Percentiles rank a stretch among this genome's conserved stretches.
Conservation (phyloP, 495 filamentous ascomycete genomes). For the Pyrenopolyporus hunteri region DNA sequence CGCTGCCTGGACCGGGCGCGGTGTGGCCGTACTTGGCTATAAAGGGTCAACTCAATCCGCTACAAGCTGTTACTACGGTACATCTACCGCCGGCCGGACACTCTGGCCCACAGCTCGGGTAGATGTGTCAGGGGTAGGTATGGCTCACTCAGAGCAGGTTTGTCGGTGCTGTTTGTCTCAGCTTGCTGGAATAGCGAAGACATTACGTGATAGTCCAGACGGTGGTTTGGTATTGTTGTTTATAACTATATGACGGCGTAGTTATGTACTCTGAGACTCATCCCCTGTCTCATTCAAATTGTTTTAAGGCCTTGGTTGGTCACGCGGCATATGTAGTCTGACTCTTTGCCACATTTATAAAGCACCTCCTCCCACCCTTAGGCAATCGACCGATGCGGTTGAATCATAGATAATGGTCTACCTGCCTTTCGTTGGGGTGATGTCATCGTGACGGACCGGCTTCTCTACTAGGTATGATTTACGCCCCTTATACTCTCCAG, state of each 20-base stretch:
- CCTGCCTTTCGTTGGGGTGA: neutral
- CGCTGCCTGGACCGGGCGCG: neutral
- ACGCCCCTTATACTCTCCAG: too few relatives aligned
- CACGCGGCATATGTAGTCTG: neutral
- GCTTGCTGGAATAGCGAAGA: constrained; percentile 16
- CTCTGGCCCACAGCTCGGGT: too few relatives aligned
- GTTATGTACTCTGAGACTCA: too few relatives aligned
- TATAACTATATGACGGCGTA: too few relatives aligned
- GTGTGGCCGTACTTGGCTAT: constrained; percentile 17
- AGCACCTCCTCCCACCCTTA: neutral
- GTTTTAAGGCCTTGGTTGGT: too few relatives aligned
- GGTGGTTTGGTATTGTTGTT: too few relatives aligned
- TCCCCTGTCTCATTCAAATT: too few relatives aligned
- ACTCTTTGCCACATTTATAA: too few relatives aligned
- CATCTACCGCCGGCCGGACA: too few relatives aligned
- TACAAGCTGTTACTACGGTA: too few relatives aligned
- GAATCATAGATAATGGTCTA: neutral
- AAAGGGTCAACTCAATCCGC: neutral
- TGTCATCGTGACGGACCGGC: constrained; percentile 11
- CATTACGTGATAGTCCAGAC: constrained; percentile 1
- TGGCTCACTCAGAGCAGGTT: constrained; percentile 7
- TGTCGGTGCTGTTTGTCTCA: constrained; percentile 3
- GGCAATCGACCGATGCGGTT: neutral
- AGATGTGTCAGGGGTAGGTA: neutral
- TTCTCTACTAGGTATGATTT: neutral